Evolutionary conservation across 2,329 filamentous ascomycete genomes (phyloP).

Genomic region (Clonostachys solani): DNA sequence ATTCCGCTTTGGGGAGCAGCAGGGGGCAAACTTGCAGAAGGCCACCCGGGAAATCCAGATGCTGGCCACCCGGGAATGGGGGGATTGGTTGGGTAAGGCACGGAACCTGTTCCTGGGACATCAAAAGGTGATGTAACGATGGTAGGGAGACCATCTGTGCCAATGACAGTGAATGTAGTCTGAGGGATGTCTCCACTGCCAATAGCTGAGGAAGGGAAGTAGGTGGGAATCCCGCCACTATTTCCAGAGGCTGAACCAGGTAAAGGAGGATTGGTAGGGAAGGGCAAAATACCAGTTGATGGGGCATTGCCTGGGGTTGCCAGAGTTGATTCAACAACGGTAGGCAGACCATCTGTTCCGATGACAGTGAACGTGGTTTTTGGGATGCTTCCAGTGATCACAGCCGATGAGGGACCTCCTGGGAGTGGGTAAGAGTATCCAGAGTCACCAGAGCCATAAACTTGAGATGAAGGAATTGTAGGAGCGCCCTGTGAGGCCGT

Average conservation of each 20-base stretch:
- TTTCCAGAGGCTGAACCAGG: neutral
- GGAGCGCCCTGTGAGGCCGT: too few species aligned
- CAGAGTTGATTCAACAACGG: conserved; percentile 3
- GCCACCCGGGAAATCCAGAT: neutral
- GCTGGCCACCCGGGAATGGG: neutral
- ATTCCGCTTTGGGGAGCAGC: neutral
- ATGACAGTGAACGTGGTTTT: conserved; percentile 1
- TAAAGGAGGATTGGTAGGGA: neutral
- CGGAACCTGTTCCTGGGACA: conserved; percentile 8
- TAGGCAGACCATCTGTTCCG: conserved; percentile 4
- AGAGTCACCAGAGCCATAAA: neutral
- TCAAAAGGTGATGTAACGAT: conserved; percentile 1
- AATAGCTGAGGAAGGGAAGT: too few species aligned
- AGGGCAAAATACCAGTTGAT: neutral
- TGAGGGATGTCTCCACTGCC: neutral
- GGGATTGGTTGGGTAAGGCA: conserved; percentile 6
- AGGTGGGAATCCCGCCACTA: too few species aligned
- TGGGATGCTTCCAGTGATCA: neutral
- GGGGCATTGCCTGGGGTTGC: neutral
- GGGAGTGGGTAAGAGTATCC: neutral
- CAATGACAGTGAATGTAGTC: conserved; percentile 1
- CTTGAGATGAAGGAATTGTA: neutral
- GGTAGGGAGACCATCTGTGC: conserved; percentile 1
- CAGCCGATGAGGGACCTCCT: neutral
- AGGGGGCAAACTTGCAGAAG: conserved; percentile 3